A percentile compares a stretch with the other conserved stretches of the same genome.
These are phyloP conservation scores for Tricholoma terreum DNA, from an alignment of 768 basidiomycete species.

Conservation along the genomic window DNA sequence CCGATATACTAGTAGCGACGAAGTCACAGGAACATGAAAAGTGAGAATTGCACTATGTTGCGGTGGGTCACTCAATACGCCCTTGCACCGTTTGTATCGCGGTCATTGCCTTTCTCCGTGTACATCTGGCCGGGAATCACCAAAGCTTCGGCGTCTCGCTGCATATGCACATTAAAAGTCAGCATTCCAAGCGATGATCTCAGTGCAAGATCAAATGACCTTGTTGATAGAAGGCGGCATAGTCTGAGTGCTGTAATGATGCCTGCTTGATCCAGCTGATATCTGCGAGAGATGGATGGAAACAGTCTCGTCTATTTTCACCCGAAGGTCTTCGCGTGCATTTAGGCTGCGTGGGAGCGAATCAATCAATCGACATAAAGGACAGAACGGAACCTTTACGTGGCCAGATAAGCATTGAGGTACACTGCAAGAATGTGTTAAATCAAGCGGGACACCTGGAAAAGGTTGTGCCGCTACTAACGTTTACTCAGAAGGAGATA, in stretches of 20 bases:
- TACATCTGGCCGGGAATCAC: conserved; percentile 13
- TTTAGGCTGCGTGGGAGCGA: conserved; percentile 36
- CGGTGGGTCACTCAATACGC: neutral
- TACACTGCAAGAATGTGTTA: conserved; percentile 39
- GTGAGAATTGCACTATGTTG: too few species aligned
- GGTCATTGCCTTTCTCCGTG: conserved; percentile 7
- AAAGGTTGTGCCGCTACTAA: conserved; percentile 21
- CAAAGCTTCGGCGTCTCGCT: conserved; percentile 6
- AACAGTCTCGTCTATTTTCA: conserved; percentile 29
- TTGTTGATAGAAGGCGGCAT: conserved; percentile 5
- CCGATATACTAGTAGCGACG: too few species aligned
- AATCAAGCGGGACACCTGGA: neutral
- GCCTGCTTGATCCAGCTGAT: conserved; percentile 12
- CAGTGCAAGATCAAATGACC: neutral
- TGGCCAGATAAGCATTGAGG: conserved; percentile 54
- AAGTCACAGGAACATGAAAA: too few species aligned
- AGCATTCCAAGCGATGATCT: neutral
- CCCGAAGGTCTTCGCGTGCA: conserved; percentile 40
- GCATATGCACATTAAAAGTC: neutral
- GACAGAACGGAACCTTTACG: conserved; percentile 17
- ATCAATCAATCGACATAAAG: neutral
- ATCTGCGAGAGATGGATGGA: conserved; percentile 45
- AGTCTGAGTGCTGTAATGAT: neutral
- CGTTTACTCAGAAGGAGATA: conserved; percentile 53
- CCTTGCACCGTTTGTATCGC: neutral